Conservation (phyloP, 108 stramenopile genomes). For the Conticribra weissflogii region DNA sequence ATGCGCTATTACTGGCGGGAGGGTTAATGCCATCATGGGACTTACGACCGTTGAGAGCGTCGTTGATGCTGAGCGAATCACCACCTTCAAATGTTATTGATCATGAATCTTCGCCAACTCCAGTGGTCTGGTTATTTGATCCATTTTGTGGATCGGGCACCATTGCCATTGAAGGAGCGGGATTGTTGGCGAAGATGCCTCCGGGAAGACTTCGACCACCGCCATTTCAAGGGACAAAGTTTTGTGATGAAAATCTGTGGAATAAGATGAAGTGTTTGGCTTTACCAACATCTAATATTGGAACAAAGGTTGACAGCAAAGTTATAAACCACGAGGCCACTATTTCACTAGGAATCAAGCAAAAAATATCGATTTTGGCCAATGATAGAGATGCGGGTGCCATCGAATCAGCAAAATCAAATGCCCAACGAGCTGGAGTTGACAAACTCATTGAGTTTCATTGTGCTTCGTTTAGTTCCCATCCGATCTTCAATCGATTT, state of each 20-base stretch:
- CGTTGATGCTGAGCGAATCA: neutral
- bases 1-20: conserved; percentile 58
- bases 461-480: conserved; percentile 41
- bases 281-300: neutral
- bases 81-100: too few species aligned
- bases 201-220: conserved; percentile 65
- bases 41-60: conserved; percentile 19
- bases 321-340: too few species aligned
- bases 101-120: neutral
- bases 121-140: conserved; percentile 52
- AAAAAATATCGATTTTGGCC: conserved; percentile 31
- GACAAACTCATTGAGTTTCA: conserved; percentile 47
- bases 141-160: conserved; percentile 87
- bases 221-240: conserved; percentile 58
- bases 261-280: conserved; percentile 28
- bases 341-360: neutral
- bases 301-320: too few species aligned
- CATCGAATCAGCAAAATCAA: conserved; percentile 54
- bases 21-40: conserved; percentile 57
- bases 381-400: conserved; percentile 72
- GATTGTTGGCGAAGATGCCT: conserved; percentile 58
- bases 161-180: conserved; percentile 76
- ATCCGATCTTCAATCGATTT: conserved; percentile 35
- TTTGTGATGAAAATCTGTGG: conserved; percentile 49
- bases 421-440: conserved; percentile 75